Percentiles rank a stretch among this genome's conserved stretches.
Conservation (phyloP, 345 rosid genomes). For the Citrus trifoliata region DNA sequence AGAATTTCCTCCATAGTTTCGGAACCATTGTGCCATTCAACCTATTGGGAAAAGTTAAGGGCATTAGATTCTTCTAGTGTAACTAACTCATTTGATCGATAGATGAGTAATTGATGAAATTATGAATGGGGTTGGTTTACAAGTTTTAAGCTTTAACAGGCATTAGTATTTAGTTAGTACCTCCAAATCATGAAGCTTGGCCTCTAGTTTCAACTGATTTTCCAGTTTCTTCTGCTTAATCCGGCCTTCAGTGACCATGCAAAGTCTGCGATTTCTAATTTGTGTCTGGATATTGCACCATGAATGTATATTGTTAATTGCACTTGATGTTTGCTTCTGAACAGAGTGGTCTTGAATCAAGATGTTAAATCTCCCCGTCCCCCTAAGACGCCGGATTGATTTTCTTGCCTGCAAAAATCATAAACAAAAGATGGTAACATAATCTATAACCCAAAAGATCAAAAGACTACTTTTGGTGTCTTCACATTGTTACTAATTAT, state of each 20-base stretch:
- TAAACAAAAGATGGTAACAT: neutral
- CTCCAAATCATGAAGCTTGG: slow-evolving; percentile 70
- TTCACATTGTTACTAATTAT: no score
- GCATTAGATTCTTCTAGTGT: no score
- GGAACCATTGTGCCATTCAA: slow-evolving; percentile 75
- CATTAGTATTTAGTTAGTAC: slow-evolving; percentile 17
- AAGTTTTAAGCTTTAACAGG: neutral
- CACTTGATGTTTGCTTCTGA: slow-evolving; percentile 50
- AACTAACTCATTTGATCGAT: no score
- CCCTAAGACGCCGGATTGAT: slow-evolving; percentile 36
- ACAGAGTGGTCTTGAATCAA: slow-evolving; percentile 49
- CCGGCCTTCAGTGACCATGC: slow-evolving; percentile 75
- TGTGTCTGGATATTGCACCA: slow-evolving; percentile 78
- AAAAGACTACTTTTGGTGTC: no score
- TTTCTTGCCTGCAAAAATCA: slow-evolving; percentile 56
- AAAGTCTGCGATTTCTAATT: slow-evolving; percentile 53
- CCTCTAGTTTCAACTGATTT: slow-evolving; percentile 71
- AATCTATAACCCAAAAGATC: no score
- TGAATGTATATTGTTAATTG: slow-evolving; percentile 54
- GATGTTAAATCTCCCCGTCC: slow-evolving; percentile 54
- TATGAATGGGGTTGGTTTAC: no score
- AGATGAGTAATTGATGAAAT: no score
- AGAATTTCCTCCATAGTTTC: slow-evolving; percentile 87
- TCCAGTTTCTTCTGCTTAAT: slow-evolving; percentile 60
- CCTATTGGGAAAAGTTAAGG: slow-evolving; percentile 25